Conservation (phyloP, 176 grass and related monocot genomes). For the Paspalum notatum region DNA sequence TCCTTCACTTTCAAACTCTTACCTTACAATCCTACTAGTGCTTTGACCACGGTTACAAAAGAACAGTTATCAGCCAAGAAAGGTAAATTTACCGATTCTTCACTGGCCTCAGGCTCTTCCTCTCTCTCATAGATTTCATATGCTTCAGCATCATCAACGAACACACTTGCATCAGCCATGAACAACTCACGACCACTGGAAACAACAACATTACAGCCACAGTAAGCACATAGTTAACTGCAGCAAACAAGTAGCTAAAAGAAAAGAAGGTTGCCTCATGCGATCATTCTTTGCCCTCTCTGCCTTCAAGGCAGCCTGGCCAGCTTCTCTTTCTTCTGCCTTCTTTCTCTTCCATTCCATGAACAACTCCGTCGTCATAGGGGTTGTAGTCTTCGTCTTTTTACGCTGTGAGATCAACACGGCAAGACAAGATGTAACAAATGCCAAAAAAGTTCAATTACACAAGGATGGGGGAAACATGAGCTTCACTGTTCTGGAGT, state of each 20-base stretch:
- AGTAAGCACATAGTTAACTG: constrained; percentile 3
- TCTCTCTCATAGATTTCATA: constrained; percentile 93
- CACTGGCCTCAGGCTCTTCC: constrained; percentile 48
- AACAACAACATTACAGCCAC: constrained; percentile 29
- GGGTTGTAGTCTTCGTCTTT: constrained; percentile 68
- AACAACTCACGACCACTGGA: constrained; percentile 98
- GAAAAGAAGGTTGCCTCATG: constrained; percentile 74
- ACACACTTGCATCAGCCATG: constrained; percentile 88
- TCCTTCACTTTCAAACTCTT: constrained; percentile 20
- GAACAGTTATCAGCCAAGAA: constrained; percentile 18
- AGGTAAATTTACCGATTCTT: constrained; percentile 61
- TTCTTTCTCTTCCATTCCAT: constrained; percentile 96
- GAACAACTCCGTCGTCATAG: constrained; percentile 86
- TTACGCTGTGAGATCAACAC: constrained; percentile 64
- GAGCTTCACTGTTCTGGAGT: constrained; percentile 11
- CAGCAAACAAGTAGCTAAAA: constrained; percentile 20
- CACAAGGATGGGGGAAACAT: constrained; percentile 7
- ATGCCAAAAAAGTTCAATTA: neutral
- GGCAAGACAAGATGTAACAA: constrained; percentile 32
- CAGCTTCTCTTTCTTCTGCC: constrained; percentile 86
- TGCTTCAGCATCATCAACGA: constrained; percentile 97
- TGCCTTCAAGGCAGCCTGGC: constrained; percentile 70
- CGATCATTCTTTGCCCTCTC: constrained; percentile 98
- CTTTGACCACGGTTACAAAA: neutral
- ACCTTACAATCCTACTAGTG: neutral